Percentiles rank a stretch among this genome's conserved stretches.
These are phyloP conservation scores for Pichia sp. DNA, from an alignment of 1,139 yeast genomes.

Conservation along the genomic window DNA sequence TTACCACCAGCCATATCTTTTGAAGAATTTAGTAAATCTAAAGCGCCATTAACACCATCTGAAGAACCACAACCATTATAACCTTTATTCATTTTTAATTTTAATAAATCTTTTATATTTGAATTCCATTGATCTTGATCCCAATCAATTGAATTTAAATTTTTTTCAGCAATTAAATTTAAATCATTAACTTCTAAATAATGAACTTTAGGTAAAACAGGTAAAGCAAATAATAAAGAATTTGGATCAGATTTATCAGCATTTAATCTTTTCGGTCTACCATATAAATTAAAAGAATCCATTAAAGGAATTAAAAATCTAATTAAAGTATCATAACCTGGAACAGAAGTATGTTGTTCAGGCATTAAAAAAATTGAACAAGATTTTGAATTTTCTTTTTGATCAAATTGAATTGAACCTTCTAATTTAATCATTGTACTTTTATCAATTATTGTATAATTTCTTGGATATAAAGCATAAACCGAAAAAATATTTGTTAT, in stretches of 20 bases:
- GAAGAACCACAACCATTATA: constrained; percentile 79
- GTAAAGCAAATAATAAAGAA: constrained; percentile 83
- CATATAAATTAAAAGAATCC: constrained; percentile 84
- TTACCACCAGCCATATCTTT: constrained; percentile 23
- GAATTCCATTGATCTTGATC: constrained; percentile 61
- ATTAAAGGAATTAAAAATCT: constrained; percentile 78
- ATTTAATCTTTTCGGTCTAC: constrained; percentile 82
- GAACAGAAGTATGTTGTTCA: constrained; percentile 86
- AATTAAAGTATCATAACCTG: constrained; percentile 90
- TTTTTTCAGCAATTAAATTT: constrained; percentile 34
- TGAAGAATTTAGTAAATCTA: constrained; percentile 37
- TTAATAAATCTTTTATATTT: constrained; percentile 58
- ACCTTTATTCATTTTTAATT: constrained; percentile 61
- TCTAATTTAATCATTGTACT: constrained; percentile 86
- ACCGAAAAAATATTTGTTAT: constrained; percentile 65
- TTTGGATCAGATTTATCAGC: constrained; percentile 79
- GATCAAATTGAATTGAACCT: constrained; percentile 61
- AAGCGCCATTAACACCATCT: constrained; percentile 56
- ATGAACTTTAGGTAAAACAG: constrained; percentile 83
- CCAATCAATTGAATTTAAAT: constrained; percentile 45
- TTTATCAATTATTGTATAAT: constrained; percentile 71
- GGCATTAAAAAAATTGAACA: constrained; percentile 94
- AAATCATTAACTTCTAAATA: constrained; percentile 63
- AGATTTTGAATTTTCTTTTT: constrained; percentile 52
- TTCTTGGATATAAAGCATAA: constrained; percentile 91